Base-by-base conservation (phyloP, 768 basidiomycete species). In the Russula earlei region DNA sequence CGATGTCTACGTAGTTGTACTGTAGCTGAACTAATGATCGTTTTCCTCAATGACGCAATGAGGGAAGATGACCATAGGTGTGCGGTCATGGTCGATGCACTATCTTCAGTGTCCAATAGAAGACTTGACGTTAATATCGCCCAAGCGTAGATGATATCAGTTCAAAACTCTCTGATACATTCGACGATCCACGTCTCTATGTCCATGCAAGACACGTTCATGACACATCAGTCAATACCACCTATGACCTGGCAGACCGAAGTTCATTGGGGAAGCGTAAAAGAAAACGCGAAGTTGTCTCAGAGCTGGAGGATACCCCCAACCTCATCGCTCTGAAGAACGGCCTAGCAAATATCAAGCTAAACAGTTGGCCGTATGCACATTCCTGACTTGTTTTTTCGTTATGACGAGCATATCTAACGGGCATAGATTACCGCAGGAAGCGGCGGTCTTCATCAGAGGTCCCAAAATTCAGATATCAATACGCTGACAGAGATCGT, bases 321-420 rank as follows among this genome's bases (percentile, higher is more conserved):
- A 80, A 83, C 25, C 75, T 83, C 1, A 63, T 67, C 1, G 65
- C 65, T 2, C 62, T 89, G 5, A 77, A 82, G 63, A 68, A 72
- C 43, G 71, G 70, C 19, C 65, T 90, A n/a, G 79, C 81, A 11
- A 61, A 63, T 3, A 68, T 82, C 15, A 66, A 76, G 40, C 72
- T 90, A 20, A 74, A 70, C 38, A 77, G 81, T 61, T 87, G 82
- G 79, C 75, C 74, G 86, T 87, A 63, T 58, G 83, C 69, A 14
- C 44, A 38, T 52, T 20, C 22, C 36, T 17, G 31, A 2, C 25
- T 19, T 42, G 38, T 50, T n/a, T n/a, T n/a, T n/a, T n/a, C 31
- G 24, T 45, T 56, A 56, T 34, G 58, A 36, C 40, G 7, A 58
- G 34, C 37, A 4, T 5, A 8, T 8, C 55, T 56, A 20, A 56